Conservation (phyloP, 768 basidiomycete genomes). For the Lyophyllum atratum region DNA sequence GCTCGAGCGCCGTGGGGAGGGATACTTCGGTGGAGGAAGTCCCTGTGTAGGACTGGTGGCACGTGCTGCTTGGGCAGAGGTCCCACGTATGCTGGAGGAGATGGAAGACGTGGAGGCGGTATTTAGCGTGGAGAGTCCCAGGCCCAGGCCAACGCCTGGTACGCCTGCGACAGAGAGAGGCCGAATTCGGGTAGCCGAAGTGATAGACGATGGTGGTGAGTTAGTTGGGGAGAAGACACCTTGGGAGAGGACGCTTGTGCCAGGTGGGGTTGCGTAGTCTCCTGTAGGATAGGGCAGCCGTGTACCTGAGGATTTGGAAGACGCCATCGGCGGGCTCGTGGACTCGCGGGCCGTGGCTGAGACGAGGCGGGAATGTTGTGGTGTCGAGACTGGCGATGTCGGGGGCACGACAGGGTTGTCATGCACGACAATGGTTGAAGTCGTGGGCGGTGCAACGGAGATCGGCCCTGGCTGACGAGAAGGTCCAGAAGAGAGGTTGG, state of each 20-base stretch:
- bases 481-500: conserved; percentile 53
- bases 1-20: conserved; percentile 48
- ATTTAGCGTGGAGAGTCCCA: conserved; percentile 24
- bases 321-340: conserved; percentile 63
- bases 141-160: conserved; percentile 20
- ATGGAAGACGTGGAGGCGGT: conserved; percentile 30
- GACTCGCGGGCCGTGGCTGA: conserved; percentile 58
- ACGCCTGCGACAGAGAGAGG: conserved; percentile 50
- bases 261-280: conserved; percentile 73
- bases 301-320: conserved; percentile 47
- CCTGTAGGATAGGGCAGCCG: conserved; percentile 83
- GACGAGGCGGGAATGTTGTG: conserved; percentile 35
- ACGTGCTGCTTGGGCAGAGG: conserved; percentile 17
- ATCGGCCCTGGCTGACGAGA: conserved; percentile 47
- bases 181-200: conserved; percentile 47
- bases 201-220: conserved; percentile 55
- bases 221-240: conserved; percentile 42
- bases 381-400: conserved; percentile 30
- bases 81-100: conserved; percentile 15
- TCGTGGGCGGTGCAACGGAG: conserved; percentile 45
- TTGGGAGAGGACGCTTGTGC: conserved; percentile 34
- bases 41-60: conserved; percentile 23
- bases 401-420: conserved; percentile 27
- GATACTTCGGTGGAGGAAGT: conserved; percentile 45
- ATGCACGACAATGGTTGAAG: conserved; percentile 45